phyloP scores from a whole-genome alignment of 1,284 basidiomycete genomes.

The Cerioporus squamosus region DNA sequence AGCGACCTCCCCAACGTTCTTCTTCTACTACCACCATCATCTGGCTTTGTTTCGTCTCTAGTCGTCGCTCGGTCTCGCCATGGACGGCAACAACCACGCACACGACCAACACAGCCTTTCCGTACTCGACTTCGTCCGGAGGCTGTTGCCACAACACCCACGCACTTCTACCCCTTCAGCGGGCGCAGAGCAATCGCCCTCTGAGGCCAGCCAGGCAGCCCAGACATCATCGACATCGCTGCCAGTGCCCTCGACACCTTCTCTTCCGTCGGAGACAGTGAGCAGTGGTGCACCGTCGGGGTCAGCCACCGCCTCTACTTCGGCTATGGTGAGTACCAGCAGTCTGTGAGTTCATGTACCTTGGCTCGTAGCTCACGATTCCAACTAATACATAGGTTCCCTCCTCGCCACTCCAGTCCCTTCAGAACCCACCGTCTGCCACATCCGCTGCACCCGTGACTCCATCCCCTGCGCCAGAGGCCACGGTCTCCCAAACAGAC shows the following conservation, averaged over 20 bases:
- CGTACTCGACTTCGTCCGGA: conserved; percentile 21
- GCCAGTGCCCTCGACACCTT: too few species aligned
- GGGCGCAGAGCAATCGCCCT: too few species aligned
- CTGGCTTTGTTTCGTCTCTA: not conserved
- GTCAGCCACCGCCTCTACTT: too few species aligned
- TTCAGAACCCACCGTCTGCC: not conserved
- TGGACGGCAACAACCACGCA: conserved; percentile 20
- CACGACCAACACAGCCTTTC: conserved; percentile 20
- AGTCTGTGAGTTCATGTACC: not conserved
- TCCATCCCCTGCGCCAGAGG: not conserved
- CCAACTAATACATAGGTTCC: too few species aligned
- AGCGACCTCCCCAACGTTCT: conserved; percentile 4
- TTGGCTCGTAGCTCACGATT: not conserved
- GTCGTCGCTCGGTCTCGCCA: conserved; percentile 9
- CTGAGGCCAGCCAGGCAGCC: too few species aligned
- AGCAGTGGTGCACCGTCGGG: too few species aligned
- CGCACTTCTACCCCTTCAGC: too few species aligned
- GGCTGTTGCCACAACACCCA: conserved; percentile 11
- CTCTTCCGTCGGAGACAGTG: too few species aligned
- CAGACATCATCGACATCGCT: too few species aligned
- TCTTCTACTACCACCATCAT: conserved; percentile 20
- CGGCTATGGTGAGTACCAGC: not conserved
- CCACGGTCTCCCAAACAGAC: not conserved
- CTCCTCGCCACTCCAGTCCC: not conserved
- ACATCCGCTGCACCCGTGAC: not conserved